Percentiles rank a stretch among this genome's conserved stretches.
phyloP scores from a whole-genome alignment of 352 stramenopile species.

The Halophytophthora batemanensis region DNA sequence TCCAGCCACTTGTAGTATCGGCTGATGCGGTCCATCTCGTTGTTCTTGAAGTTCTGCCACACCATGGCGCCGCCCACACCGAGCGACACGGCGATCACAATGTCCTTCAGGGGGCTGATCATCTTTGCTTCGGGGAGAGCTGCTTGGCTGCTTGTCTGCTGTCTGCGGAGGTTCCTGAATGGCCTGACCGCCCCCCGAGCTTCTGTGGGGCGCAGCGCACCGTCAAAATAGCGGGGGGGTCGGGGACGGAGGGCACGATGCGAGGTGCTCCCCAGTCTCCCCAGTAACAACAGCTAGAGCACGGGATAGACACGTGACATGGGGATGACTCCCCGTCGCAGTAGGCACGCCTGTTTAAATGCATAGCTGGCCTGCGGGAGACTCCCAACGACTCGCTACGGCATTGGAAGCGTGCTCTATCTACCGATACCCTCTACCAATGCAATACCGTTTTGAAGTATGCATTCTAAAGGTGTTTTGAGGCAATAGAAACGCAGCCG shows the following conservation, averaged over 20 bases:
- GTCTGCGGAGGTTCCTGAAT: constrained; percentile 22
- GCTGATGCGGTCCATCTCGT: constrained; percentile 70
- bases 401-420: too few relatives aligned
- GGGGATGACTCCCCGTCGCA: constrained; percentile 18
- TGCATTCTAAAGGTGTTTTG: constrained; percentile 1
- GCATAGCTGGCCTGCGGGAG: too few relatives aligned
- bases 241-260: constrained; percentile 11
- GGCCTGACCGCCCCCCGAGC: background rate
- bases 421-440: too few relatives aligned
- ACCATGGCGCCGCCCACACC: constrained; percentile 43
- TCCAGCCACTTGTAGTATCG: constrained; percentile 85
- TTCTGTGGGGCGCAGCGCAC: constrained; percentile 6
- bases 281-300: background rate
- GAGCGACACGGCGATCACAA: constrained; percentile 69
- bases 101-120: constrained; percentile 82
- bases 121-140: constrained; percentile 30
- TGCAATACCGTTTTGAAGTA: background rate
- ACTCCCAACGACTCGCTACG: too few relatives aligned
- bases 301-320: constrained; percentile 26
- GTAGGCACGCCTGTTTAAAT: background rate
- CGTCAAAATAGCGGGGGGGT: constrained; percentile 14
- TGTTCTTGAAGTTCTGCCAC: constrained; percentile 71
- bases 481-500: constrained; percentile 26
- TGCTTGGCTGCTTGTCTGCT: constrained; percentile 6
- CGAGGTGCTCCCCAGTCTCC: background rate